These are phyloP conservation scores for Eucalyptus polybractea DNA, from an alignment of 345 rosid species.

Conservation along the genomic window DNA sequence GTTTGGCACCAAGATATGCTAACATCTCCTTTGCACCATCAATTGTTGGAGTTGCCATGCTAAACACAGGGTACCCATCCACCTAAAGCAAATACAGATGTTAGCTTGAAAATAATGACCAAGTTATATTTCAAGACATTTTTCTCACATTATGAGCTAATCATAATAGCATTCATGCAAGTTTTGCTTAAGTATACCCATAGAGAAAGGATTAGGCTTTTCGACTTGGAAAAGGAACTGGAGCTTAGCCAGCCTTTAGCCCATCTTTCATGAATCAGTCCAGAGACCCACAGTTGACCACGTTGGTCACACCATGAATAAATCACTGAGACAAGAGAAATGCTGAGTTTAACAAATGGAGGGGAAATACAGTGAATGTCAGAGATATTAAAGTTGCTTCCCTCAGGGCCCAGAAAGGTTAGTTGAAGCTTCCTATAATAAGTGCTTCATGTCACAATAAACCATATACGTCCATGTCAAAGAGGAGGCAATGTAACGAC, in stretches of 20 bases:
- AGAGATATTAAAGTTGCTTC: background rate
- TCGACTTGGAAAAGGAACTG: background rate
- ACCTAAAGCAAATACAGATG: slow-evolving; percentile 34
- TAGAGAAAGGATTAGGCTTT: background rate
- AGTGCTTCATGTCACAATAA: background rate
- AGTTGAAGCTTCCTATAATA: background rate
- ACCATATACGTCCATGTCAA: background rate
- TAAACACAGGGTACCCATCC: slow-evolving; percentile 84
- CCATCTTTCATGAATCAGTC: background rate
- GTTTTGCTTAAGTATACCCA: background rate
- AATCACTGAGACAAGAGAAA: background rate
- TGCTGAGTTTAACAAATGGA: background rate
- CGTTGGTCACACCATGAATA: background rate
- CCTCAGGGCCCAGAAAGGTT: background rate
- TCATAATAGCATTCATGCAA: background rate
- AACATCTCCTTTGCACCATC: slow-evolving; percentile 85
- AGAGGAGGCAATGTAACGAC: background rate
- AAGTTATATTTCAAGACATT: background rate
- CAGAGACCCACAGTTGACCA: background rate
- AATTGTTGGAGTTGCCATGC: slow-evolving; percentile 96
- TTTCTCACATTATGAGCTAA: background rate
- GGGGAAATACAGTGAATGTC: background rate
- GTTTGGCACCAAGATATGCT: slow-evolving; percentile 60
- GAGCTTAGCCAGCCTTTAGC: background rate
- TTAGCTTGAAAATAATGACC: background rate